Evolutionary conservation across 345 rosid genomes (phyloP).

Genomic region (Kandelia obovata): DNA sequence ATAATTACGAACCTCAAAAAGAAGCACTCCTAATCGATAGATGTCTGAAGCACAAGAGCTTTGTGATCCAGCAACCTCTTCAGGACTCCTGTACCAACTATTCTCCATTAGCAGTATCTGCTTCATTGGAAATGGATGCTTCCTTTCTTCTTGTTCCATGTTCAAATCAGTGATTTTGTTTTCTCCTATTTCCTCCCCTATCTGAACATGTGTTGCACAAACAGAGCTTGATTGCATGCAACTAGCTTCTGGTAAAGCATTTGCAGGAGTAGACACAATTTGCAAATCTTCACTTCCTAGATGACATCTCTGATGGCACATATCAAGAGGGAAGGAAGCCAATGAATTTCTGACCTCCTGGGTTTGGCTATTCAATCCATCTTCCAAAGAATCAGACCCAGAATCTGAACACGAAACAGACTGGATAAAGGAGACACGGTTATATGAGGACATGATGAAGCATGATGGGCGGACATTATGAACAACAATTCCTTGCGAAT

Average conservation of each 20-base stretch:
- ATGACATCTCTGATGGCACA: constrained; percentile 33
- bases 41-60: constrained; percentile 82
- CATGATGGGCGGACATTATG: constrained; percentile 94
- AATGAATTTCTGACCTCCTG: constrained; percentile 39
- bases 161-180: constrained; percentile 36
- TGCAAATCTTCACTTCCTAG: constrained; percentile 40
- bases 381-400: constrained; percentile 87
- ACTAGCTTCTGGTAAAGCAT: constrained; percentile 53
- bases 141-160: constrained; percentile 44
- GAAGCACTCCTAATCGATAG: constrained; percentile 80
- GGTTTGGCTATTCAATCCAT: constrained; percentile 48
- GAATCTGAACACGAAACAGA: constrained; percentile 95
- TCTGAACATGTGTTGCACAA: constrained; percentile 29
- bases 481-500: constrained; percentile 87
- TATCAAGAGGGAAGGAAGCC: constrained; percentile 39
- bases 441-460: constrained; percentile 84
- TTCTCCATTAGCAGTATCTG: constrained; percentile 75
- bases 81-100: constrained; percentile 83
- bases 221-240: constrained; percentile 53
- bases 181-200: constrained; percentile 38
- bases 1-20: constrained; percentile 67
- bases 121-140: constrained; percentile 81
- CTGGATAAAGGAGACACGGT: constrained; percentile 88
- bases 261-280: constrained; percentile 27
- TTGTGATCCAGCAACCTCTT: constrained; percentile 61